Base-by-base conservation (phyloP, 192 early-diverging fungal genomes). In the Powellomyces hirtus region DNA sequence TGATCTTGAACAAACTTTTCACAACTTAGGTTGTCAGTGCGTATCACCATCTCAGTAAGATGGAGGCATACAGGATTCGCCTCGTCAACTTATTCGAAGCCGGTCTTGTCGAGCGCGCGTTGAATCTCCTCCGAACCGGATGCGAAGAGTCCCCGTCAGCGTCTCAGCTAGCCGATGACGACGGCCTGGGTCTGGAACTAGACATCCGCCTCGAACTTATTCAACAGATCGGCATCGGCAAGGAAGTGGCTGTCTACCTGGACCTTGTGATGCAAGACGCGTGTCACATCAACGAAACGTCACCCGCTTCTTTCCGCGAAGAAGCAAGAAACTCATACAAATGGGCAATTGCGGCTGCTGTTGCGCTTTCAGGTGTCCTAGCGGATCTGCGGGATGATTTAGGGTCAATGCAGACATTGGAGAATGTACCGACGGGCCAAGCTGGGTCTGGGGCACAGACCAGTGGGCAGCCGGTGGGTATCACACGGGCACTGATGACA, bases 1-100 rank as follows among this genome's bases (percentile, higher is more conserved):
- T 13, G 10, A 50, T 3, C 26, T 45, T 44, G 24, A n/a, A n/a
- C n/a, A n/a, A n/a, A n/a, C n/a, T n/a, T n/a, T n/a, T n/a, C n/a
- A n/a, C n/a, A n/a, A 65, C 77, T 49, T 71, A 83, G 73, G 68
- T 89, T 8, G 87, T 87, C 35, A 75, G 79, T 34, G 84, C 83
- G 7, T 88, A 88, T 71, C 80, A 83, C 38, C 79, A 83, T 27
- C 70, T 88, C 8, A 76, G 70, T 44, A 79, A 78, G 36, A 61
- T 75, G 6, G 77, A 83, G 4, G 85, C 84, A 8, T 89, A 86
- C 51, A 68, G 78, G 8, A 64, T 80, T 34, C 81, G 86, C 0
- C 49, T 85, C n/a, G 75, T 78, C 44, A 71, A 66, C 13, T 72
- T 89, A 37, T 81, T 77, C 53, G 78, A 85, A 56, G 42, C 61